phyloP scores from a whole-genome alignment of 306 rosid genomes.

The Elaeagnus macrophylla region DNA sequence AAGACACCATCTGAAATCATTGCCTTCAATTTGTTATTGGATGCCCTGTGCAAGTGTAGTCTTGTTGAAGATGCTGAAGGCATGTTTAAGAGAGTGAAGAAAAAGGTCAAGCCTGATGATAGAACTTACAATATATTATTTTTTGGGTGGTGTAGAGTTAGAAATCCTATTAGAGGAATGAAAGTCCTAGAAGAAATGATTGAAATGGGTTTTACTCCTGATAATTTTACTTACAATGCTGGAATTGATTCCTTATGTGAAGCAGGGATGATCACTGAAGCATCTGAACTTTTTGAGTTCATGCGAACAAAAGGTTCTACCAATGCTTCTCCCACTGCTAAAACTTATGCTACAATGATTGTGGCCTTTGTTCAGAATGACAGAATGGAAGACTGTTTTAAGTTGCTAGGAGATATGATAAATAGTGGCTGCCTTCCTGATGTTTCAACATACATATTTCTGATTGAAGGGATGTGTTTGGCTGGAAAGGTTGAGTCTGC shows the following conservation, averaged over 20 bases:
- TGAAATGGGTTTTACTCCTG: conserved; percentile 56
- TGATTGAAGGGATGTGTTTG: conserved; percentile 84
- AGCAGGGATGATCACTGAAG: conserved; percentile 65
- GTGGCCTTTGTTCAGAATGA: conserved; percentile 62
- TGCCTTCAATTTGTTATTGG: conserved; percentile 71
- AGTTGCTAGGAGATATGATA: conserved; percentile 56
- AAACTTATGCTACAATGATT: conserved; percentile 61
- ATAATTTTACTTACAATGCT: conserved; percentile 72
- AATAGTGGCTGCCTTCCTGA: conserved; percentile 83
- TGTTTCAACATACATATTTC: conserved; percentile 76
- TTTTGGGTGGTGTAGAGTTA: conserved; percentile 93
- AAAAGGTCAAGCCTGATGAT: conserved; percentile 49
- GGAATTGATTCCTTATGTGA: conserved; percentile 75
- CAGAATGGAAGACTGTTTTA: conserved; percentile 66
- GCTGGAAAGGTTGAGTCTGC: conserved; percentile 67
- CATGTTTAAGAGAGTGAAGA: conserved; percentile 56
- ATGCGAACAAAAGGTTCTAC: conserved; percentile 75
- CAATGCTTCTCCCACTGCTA: conserved; percentile 75
- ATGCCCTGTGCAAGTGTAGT: conserved; percentile 80
- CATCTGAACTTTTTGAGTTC: conserved; percentile 70
- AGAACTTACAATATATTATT: conserved; percentile 62
- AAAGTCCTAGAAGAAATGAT: conserved; percentile 70
- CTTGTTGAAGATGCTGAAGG: conserved; percentile 68
- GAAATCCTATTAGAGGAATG: conserved; percentile 71
- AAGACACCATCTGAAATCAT: conserved; percentile 76